Base-by-base conservation (phyloP, 805 yeast species). In the Yamadazyma sp. region DNA sequence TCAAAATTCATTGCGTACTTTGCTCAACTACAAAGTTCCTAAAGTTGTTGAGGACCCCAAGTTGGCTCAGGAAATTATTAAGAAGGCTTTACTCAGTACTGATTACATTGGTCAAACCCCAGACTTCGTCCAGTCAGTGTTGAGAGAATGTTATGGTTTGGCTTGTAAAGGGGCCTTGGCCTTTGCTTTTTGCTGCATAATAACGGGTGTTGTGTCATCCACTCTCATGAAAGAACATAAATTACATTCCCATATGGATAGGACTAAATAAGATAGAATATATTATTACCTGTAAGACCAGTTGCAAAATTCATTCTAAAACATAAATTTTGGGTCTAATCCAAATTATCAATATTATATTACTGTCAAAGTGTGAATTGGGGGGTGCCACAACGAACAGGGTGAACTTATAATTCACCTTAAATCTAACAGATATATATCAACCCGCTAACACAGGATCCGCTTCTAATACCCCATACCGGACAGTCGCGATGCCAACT, bases 81-180 rank as follows among this genome's bases (percentile, higher is more conserved):
- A 59, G 6, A 64, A 62, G 23, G 86, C 88, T 0, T 59, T 76
- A n/a, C 76, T 73, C 30, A 77, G 71, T 47, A 70, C 86, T 0
- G 75, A 73, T 23, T 83, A 75, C 55, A 67, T 75, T 8, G 50
- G 56, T 3, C 55, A 51, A 0, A 83, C 87, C 0, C 87, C 90
- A 9, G 54, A 54, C 13, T 66, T 73, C 58, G 71, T 79, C 2
- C 67, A 61, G 24, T 52, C 54, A 0, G 70, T 77, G 0, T 59
- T 83, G 45, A 23, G 41, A 12, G 62, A 58, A 3, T 69, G 81
- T 10, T 83, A 82, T 54, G 73, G 66, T 10, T 44, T 53, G n/a
- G 77, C 80, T 6, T 72, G 79, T 39, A 76, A 73, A 54, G 65
- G 70, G 5, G 72, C 84, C 0, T 80, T 78, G 45, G 40, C 60